A percentile compares a stretch with the other conserved stretches of the same genome.
These are phyloP conservation scores for Hypoxylon sp. DNA, from an alignment of 2,329 filamentous ascomycete species.

Conservation along the genomic window DNA sequence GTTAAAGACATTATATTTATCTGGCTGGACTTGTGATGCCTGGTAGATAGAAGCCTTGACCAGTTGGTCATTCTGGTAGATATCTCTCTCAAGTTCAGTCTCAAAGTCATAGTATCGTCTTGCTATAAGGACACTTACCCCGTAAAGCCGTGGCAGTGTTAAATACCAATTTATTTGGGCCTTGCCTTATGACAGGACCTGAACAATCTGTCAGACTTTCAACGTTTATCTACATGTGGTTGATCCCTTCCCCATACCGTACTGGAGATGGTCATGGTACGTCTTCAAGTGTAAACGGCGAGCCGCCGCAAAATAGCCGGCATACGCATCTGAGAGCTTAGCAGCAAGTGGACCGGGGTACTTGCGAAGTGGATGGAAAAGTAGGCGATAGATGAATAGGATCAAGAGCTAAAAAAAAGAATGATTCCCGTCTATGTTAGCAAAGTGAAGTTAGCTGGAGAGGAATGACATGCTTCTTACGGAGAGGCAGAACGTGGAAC, in stretches of 20 bases:
- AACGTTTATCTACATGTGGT: neutral
- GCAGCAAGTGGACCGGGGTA: conserved; percentile 17
- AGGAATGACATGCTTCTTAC: neutral
- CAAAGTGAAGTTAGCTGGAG: neutral
- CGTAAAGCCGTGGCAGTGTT: conserved; percentile 1
- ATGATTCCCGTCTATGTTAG: neutral
- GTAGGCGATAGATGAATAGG: neutral
- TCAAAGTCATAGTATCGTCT: too few relatives aligned
- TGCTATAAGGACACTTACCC: neutral
- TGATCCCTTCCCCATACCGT: neutral
- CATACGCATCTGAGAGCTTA: conserved; percentile 10
- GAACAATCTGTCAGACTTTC: neutral
- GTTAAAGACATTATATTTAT: conserved; percentile 20
- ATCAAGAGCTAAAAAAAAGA: neutral
- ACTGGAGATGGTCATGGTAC: conserved; percentile 6
- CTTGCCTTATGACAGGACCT: neutral
- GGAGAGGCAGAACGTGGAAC: neutral
- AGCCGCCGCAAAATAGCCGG: conserved; percentile 1
- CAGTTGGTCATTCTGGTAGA: conserved; percentile 5
- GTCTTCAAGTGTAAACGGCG: conserved; percentile 4
- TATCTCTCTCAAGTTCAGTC: conserved; percentile 4
- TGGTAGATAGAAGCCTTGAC: conserved; percentile 11
- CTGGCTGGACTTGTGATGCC: conserved; percentile 3
- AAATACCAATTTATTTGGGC: conserved; percentile 6
- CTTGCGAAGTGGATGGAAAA: conserved; percentile 19